These are phyloP conservation scores for Pichia sp. DNA, from an alignment of 1,139 yeast genomes.

Conservation along the genomic window DNA sequence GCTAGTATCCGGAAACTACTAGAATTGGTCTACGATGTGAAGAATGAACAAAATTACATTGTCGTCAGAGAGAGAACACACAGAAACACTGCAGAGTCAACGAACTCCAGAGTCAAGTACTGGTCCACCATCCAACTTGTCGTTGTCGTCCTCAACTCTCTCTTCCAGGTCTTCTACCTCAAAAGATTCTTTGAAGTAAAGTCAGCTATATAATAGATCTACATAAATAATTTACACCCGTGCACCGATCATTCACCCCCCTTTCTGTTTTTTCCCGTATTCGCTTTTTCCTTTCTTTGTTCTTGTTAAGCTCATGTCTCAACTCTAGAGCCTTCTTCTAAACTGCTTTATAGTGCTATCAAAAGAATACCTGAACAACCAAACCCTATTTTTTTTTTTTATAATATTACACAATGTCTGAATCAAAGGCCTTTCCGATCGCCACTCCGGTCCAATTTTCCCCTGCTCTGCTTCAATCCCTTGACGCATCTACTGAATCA, in stretches of 20 bases:
- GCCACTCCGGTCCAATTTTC: constrained; percentile 68
- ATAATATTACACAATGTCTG: too few species aligned
- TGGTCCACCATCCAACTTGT: constrained; percentile 91
- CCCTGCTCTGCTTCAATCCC: constrained; percentile 59
- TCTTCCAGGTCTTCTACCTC: constrained; percentile 90
- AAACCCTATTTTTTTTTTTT: too few species aligned
- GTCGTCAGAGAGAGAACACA: constrained; percentile 96
- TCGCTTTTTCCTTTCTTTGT: too few species aligned
- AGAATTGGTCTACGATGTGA: constrained; percentile 76
- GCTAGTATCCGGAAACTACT: constrained; percentile 73
- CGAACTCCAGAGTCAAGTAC: constrained; percentile 95
- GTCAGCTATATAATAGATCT: constrained; percentile 57
- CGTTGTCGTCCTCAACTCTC: constrained; percentile 78
- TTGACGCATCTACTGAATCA: constrained; percentile 64
- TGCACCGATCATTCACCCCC: background rate
- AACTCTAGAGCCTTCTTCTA: too few species aligned
- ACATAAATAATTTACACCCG: background rate
- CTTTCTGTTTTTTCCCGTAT: background rate
- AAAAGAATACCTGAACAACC: too few species aligned
- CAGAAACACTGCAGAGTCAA: constrained; percentile 96
- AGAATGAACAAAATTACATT: constrained; percentile 87
- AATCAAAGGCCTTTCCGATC: constrained; percentile 56
- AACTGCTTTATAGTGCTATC: too few species aligned
- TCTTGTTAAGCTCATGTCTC: too few species aligned
- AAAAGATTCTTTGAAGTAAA: constrained; percentile 95